A percentile compares a stretch with the other conserved stretches of the same genome.
Conservation (phyloP, 1,139 yeast genomes). For the Sporopachydermia cereana region DNA sequence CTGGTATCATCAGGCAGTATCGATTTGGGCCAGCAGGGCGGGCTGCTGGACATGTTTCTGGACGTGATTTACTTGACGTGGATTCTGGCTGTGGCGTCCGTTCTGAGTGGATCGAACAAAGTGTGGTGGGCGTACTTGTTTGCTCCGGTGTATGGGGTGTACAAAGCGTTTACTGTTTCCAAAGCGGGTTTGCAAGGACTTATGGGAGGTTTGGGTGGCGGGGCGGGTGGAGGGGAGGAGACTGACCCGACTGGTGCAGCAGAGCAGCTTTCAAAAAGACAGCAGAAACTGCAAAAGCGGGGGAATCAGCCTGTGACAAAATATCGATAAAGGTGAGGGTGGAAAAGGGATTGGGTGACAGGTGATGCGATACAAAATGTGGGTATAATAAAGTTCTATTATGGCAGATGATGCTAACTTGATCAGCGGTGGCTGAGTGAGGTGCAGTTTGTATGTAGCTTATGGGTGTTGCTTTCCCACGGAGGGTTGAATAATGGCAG, state of each 20-base stretch:
- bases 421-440: too few species aligned
- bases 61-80: constrained; percentile 67
- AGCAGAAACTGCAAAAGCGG: constrained; percentile 38
- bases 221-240: constrained; percentile 12
- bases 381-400: too few species aligned
- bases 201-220: constrained; percentile 11
- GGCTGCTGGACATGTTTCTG: constrained; percentile 67
- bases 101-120: constrained; percentile 43
- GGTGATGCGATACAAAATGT: too few species aligned
- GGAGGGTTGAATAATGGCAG: too few species aligned
- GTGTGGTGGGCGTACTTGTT: constrained; percentile 46
- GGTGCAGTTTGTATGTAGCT: too few species aligned
- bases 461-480: too few species aligned
- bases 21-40: constrained; percentile 46
- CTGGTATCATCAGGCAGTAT: constrained; percentile 13
- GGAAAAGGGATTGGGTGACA: too few species aligned
- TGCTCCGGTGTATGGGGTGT: constrained; percentile 44
- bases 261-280: constrained; percentile 36
- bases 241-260: constrained; percentile 10
- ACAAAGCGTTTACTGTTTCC: constrained; percentile 31
- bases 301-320: constrained; percentile 25
- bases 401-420: too few species aligned
- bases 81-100: constrained; percentile 43
- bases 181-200: constrained; percentile 19
- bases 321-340: constrained; percentile 4